phyloP scores from a whole-genome alignment of 371 early-diverging fungal species.

The Mucor piriformis region DNA sequence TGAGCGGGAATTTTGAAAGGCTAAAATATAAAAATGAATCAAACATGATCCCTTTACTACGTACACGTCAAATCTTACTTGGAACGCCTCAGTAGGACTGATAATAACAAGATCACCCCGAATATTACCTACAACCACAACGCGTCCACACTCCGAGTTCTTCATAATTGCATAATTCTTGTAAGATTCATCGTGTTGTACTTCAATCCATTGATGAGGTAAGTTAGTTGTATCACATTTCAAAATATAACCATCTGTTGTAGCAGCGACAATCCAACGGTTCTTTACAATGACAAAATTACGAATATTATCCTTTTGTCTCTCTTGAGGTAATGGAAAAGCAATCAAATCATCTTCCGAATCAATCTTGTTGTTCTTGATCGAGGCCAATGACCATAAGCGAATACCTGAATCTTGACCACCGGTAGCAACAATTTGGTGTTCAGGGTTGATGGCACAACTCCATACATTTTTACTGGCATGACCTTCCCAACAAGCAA shows the following conservation, averaged over 20 bases:
- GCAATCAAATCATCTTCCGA: conserved; percentile 46
- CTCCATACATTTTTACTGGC: conserved; percentile 86
- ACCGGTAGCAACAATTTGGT: conserved; percentile 69
- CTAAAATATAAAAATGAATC: conserved; percentile 11
- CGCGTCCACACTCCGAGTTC: conserved; percentile 56
- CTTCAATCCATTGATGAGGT: conserved; percentile 32
- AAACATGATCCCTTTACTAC: not conserved
- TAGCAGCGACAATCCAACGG: conserved; percentile 35
- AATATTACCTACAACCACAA: conserved; percentile 63
- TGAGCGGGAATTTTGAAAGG: conserved; percentile 49
- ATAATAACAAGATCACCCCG: conserved; percentile 58
- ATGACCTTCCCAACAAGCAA: conserved; percentile 81
- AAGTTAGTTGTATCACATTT: conserved; percentile 31
- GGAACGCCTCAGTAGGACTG: conserved; percentile 51
- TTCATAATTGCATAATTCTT: conserved; percentile 62
- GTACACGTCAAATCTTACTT: conserved; percentile 27
- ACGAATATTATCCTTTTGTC: conserved; percentile 46
- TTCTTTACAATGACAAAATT: conserved; percentile 55
- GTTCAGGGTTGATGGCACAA: conserved; percentile 62
- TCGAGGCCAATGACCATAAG: conserved; percentile 65
- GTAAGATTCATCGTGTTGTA: conserved; percentile 20
- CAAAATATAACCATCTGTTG: conserved; percentile 51
- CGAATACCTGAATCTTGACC: conserved; percentile 83
- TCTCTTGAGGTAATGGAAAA: conserved; percentile 27
- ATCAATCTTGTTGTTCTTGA: conserved; percentile 61